Conservation (phyloP, 2,329 filamentous ascomycete species). For the Colletotrichum sp. region DNA sequence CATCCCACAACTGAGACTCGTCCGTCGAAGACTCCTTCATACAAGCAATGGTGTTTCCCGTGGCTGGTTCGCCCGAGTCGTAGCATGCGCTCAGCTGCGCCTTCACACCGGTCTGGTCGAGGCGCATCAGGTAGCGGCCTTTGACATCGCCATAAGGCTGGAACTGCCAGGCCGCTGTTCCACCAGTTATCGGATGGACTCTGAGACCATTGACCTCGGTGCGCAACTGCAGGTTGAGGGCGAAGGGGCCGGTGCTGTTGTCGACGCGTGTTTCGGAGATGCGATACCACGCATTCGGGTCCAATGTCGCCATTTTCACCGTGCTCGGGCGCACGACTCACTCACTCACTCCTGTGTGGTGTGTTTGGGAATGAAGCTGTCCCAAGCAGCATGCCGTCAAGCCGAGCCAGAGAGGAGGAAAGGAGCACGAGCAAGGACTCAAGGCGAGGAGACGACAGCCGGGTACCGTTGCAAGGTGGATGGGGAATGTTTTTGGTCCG, state of each 20-base stretch:
- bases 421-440: not conserved
- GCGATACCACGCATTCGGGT: slow-evolving; percentile 40
- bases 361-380: not conserved
- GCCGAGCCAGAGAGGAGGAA: slow-evolving; percentile 6
- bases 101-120: slow-evolving; percentile 27
- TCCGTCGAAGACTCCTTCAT: slow-evolving; percentile 27
- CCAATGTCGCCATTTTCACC: slow-evolving; percentile 23
- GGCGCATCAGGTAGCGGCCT: slow-evolving; percentile 35
- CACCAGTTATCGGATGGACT: slow-evolving; percentile 22
- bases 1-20: slow-evolving; percentile 37
- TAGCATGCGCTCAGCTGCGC: slow-evolving; percentile 36
- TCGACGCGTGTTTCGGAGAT: slow-evolving; percentile 37
- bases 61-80: slow-evolving; percentile 24
- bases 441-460: not conserved
- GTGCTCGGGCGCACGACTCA: not conserved
- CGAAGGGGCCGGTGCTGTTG: slow-evolving; percentile 25
- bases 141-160: slow-evolving; percentile 28
- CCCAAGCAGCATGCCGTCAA: not conserved
- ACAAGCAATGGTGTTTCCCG: slow-evolving; percentile 32
- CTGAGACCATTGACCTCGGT: slow-evolving; percentile 23
- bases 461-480: slow-evolving; percentile 13
- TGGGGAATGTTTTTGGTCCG: slow-evolving; percentile 14
- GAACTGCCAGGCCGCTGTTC: slow-evolving; percentile 30
- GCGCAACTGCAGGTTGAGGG: slow-evolving; percentile 20
- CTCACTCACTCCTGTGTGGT: not conserved